A percentile compares a stretch with the other conserved stretches of the same genome.
phyloP scores from a whole-genome alignment of 306 rosid species.

The Rubus parviflorus region DNA sequence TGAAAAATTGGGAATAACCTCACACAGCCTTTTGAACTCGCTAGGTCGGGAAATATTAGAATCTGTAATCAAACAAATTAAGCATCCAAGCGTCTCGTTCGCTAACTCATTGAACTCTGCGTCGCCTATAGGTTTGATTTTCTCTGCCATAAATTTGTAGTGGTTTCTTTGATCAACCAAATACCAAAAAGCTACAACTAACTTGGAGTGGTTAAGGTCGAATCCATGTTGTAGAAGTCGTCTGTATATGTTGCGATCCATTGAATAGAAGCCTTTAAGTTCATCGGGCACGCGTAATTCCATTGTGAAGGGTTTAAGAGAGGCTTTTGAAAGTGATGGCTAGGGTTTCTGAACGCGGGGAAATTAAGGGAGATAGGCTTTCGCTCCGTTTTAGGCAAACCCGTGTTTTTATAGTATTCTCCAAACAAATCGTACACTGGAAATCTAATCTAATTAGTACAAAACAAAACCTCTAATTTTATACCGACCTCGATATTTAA shows the following conservation, averaged over 20 bases:
- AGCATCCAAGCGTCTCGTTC: not conserved
- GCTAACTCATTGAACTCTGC: not conserved
- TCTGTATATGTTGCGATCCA: slow-evolving; percentile 9
- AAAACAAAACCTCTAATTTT: not conserved
- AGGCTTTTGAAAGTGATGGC: not conserved
- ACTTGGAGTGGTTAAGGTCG: not conserved
- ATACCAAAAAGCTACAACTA: slow-evolving; percentile 19
- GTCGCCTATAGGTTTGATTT: not conserved
- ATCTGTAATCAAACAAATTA: not conserved
- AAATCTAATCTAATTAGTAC: not conserved
- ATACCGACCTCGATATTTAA: no score
- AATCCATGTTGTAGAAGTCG: slow-evolving; percentile 3
- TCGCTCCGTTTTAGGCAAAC: not conserved
- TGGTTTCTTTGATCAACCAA: not conserved
- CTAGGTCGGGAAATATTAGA: not conserved
- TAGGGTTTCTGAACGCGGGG: not conserved
- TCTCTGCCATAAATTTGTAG: not conserved
- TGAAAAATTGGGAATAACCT: not conserved
- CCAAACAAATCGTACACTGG: not conserved
- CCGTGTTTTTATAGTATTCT: not conserved
- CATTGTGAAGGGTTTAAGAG: not conserved
- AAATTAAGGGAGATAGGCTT: not conserved
- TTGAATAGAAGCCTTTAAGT: slow-evolving; percentile 6
- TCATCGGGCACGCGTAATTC: not conserved
- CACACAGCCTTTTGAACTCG: not conserved